phyloP scores from a whole-genome alignment of 768 basidiomycete species.

The Mrakia frigida region DNA sequence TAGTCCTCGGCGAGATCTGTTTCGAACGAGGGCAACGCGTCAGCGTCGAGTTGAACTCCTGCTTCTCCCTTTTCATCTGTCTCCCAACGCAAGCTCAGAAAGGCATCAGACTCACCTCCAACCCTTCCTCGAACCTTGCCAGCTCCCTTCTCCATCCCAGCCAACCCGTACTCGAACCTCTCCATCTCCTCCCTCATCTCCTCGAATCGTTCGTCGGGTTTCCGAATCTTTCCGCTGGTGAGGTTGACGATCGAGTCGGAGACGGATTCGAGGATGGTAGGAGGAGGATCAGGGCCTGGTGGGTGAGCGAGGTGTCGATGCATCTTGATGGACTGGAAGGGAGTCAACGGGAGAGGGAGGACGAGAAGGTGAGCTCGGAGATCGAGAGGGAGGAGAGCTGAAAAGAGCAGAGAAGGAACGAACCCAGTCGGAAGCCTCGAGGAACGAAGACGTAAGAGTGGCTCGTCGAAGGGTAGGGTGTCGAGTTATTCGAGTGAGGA shows the following conservation, averaged over 20 bases:
- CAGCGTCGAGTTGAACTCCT: neutral
- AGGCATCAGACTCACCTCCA: conserved; percentile 58
- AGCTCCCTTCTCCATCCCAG: conserved; percentile 71
- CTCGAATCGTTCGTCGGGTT: conserved; percentile 93
- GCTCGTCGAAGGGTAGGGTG: conserved; percentile 92
- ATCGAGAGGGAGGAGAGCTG: neutral
- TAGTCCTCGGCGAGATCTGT: conserved; percentile 97
- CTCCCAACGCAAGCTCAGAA: neutral
- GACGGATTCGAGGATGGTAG: conserved; percentile 82
- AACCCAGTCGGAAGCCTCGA: conserved; percentile 98
- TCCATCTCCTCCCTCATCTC: conserved; percentile 86
- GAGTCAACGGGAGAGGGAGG: neutral
- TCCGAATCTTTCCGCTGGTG: conserved; percentile 67
- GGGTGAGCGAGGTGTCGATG: conserved; percentile 93
- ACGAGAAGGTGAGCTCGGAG: neutral
- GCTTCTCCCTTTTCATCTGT: neutral
- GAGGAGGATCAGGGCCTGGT: conserved; percentile 61
- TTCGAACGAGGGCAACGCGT: conserved; percentile 36
- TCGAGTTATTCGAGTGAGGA: conserved; percentile 79
- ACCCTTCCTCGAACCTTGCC: conserved; percentile 71
- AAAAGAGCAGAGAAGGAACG: conserved; percentile 37
- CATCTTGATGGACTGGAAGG: conserved; percentile 81
- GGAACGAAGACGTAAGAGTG: conserved; percentile 84
- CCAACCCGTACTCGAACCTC: conserved; percentile 92
- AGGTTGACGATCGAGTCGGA: conserved; percentile 87